Percentiles rank a stretch among this genome's conserved stretches.
Conservation (phyloP, 192 early-diverging fungal species). For the Glomus cerebriforme region DNA sequence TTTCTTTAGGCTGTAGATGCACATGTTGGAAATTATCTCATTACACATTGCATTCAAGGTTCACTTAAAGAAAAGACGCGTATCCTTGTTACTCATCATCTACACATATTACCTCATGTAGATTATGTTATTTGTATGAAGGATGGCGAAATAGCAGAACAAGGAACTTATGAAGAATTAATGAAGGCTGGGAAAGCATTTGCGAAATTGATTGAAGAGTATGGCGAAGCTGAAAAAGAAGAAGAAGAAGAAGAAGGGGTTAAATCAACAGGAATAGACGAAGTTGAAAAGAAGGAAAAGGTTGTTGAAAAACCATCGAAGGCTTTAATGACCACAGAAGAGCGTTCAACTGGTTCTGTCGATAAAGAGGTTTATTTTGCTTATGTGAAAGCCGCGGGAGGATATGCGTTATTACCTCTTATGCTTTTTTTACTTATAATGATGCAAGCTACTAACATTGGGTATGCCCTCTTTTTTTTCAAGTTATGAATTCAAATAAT, state of each 20-base stretch:
- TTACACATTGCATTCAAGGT: slow-evolving; percentile 50
- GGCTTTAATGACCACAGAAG: slow-evolving; percentile 80
- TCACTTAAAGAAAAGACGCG: slow-evolving; percentile 52
- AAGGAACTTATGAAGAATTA: slow-evolving; percentile 64
- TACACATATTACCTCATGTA: slow-evolving; percentile 33
- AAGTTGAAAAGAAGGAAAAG: background rate
- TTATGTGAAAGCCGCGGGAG: slow-evolving; percentile 66
- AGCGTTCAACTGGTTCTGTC: slow-evolving; percentile 74
- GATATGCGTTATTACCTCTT: slow-evolving; percentile 50
- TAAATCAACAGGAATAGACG: slow-evolving; percentile 20
- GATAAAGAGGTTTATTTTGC: slow-evolving; percentile 56
- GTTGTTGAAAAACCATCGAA: slow-evolving; percentile 20
- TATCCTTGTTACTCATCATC: slow-evolving; percentile 70
- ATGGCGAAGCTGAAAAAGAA: slow-evolving; percentile 35
- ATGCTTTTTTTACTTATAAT: slow-evolving; percentile 53
- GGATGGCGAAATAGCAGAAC: slow-evolving; percentile 50
- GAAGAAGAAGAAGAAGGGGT: slow-evolving; percentile 52
- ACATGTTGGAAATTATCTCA: slow-evolving; percentile 49
- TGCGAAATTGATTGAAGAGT: slow-evolving; percentile 62
- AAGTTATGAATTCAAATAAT: background rate
- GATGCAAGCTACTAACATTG: slow-evolving; percentile 58
- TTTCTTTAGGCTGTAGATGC: slow-evolving; percentile 40
- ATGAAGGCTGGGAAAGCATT: slow-evolving; percentile 66
- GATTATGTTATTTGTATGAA: slow-evolving; percentile 61
- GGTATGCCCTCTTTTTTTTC: slow-evolving; percentile 42